Evolutionary conservation across 768 basidiomycete genomes (phyloP).

Genomic region (Dacryopinax primogenitus): DNA sequence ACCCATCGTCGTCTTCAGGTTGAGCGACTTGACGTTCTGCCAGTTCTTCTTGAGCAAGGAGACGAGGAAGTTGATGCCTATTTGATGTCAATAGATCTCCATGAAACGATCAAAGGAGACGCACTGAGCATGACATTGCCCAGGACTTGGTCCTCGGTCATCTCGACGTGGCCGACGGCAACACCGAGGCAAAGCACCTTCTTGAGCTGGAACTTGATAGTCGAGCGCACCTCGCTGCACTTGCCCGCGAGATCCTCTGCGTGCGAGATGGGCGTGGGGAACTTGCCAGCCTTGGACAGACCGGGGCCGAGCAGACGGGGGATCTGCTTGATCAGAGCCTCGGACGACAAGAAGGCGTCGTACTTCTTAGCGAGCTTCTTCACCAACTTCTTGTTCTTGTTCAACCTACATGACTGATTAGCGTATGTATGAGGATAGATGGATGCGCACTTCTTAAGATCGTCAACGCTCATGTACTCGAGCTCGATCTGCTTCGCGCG

Average conservation of each 20-base stretch:
- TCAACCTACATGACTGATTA: conserved; percentile 45
- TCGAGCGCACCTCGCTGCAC: conserved; percentile 89
- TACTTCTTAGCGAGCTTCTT: conserved; percentile 99
- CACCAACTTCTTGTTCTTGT: conserved; percentile 99
- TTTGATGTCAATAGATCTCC: neutral
- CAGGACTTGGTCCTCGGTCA: conserved; percentile 95
- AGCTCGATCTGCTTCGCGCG: conserved; percentile 95
- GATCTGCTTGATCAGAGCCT: conserved; percentile 97
- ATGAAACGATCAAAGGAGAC: conserved; percentile 23
- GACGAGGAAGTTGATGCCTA: conserved; percentile 99
- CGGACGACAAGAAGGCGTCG: conserved; percentile 96
- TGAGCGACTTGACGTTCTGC: conserved; percentile 98
- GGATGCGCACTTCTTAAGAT: conserved; percentile 80
- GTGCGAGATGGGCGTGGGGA: conserved; percentile 94
- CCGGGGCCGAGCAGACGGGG: conserved; percentile 98
- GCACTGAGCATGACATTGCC: conserved; percentile 93
- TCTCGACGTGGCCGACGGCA: conserved; percentile 93
- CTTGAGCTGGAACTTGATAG: conserved; percentile 99
- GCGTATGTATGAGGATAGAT: neutral
- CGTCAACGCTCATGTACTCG: conserved; percentile 98
- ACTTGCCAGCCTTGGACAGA: conserved; percentile 99
- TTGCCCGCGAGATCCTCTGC: conserved; percentile 81
- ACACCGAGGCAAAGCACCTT: conserved; percentile 98
- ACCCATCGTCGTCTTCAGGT: conserved; percentile 99
- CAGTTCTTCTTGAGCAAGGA: conserved; percentile 99